Conservation (phyloP, 2,329 filamentous ascomycete species). For the Calonectria pseudoreteaudii region DNA sequence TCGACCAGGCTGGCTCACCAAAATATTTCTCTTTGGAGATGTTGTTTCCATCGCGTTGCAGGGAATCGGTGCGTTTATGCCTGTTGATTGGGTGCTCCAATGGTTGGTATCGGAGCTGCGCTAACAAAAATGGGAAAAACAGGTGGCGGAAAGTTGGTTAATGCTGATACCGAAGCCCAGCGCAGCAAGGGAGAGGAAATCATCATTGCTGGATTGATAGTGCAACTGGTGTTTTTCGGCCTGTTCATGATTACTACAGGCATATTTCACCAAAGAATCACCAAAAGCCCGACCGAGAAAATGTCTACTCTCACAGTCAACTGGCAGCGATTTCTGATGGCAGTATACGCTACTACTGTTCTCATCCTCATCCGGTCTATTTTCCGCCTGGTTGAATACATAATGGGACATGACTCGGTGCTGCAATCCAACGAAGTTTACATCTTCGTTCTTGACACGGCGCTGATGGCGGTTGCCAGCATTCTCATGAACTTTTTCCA, state of each 20-base stretch:
- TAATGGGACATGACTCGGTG: slow-evolving; percentile 14
- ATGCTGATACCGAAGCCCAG: slow-evolving; percentile 4
- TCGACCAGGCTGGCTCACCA: not conserved
- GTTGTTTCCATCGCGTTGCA: slow-evolving; percentile 18
- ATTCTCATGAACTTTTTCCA: slow-evolving; percentile 1
- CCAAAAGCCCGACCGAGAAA: not conserved
- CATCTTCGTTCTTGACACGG: slow-evolving; percentile 18
- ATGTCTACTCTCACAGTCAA: not conserved
- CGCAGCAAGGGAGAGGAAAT: slow-evolving; percentile 48
- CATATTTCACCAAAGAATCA: not conserved
- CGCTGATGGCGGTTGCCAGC: slow-evolving; percentile 2
- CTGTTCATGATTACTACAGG: not conserved
- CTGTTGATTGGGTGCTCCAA: not conserved
- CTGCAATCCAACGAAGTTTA: slow-evolving; percentile 5
- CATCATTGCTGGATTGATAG: slow-evolving; percentile 27
- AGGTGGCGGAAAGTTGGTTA: not conserved
- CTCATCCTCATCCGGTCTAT: slow-evolving; percentile 51
- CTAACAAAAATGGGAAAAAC: not conserved
- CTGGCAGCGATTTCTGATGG: not conserved
- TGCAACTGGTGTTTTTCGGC: not conserved
- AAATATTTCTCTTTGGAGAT: slow-evolving; percentile 6
- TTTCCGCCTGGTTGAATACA: slow-evolving; percentile 17
- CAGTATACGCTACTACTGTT: slow-evolving; percentile 48
- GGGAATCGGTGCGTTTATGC: not conserved
- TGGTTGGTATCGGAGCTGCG: too few relatives aligned